Conservation (phyloP, 495 filamentous ascomycete species). For the Haplographium delicatum region DNA sequence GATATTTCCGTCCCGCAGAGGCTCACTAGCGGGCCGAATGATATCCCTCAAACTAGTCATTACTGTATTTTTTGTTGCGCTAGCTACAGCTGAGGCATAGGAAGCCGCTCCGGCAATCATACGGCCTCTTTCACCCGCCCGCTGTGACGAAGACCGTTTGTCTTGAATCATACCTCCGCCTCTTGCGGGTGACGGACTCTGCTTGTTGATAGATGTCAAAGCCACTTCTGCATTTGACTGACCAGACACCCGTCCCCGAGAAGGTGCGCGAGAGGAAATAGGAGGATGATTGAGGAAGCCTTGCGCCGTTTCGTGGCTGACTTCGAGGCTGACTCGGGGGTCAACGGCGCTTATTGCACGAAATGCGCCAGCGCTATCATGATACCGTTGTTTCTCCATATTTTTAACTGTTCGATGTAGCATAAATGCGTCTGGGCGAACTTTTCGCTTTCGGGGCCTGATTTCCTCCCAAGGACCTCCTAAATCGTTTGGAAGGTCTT, state of each 20-base stretch:
- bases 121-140: constrained; percentile 1
- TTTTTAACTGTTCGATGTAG: constrained; percentile 39
- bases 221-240: constrained; percentile 21
- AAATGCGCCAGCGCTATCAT: constrained; percentile 44
- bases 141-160: constrained; percentile 5
- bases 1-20: background rate
- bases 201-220: constrained; percentile 19
- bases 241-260: constrained; percentile 30
- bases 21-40: background rate
- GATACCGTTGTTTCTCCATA: constrained; percentile 37
- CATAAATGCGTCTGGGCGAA: constrained; percentile 10
- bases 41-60: constrained; percentile 1
- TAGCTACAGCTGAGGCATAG: constrained; percentile 22
- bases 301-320: constrained; percentile 22
- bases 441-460: constrained; percentile 27
- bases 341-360: constrained; percentile 37
- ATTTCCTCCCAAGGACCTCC: constrained; percentile 25
- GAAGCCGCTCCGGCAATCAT: constrained; percentile 15
- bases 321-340: constrained; percentile 33
- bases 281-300: constrained; percentile 31
- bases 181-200: constrained; percentile 21
- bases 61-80: constrained; percentile 6
- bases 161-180: constrained; percentile 23
- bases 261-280: constrained; percentile 25
- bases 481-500: constrained; percentile 20